Evolutionary conservation across 2,329 filamentous ascomycete species (phyloP).

Genomic region (Tolypocladium album): DNA sequence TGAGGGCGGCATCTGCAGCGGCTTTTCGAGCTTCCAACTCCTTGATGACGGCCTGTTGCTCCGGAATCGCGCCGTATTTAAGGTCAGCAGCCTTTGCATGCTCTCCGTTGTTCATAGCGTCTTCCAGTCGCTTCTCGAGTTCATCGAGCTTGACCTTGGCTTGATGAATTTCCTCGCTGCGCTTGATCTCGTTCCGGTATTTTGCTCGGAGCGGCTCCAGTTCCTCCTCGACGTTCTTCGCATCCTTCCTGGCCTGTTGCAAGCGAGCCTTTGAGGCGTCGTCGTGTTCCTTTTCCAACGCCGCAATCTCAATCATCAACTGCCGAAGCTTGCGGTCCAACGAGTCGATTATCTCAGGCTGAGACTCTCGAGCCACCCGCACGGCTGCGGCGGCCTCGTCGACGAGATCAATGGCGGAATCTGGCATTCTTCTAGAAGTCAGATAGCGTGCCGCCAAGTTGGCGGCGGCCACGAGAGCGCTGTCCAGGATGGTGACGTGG

Average conservation of each 20-base stretch:
- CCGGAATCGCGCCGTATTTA: conserved; percentile 94
- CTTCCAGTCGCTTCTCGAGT: conserved; percentile 83
- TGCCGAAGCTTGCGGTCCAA: conserved; percentile 84
- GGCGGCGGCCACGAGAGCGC: conserved; percentile 83
- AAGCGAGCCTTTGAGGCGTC: conserved; percentile 81
- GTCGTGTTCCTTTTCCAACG: conserved; percentile 86
- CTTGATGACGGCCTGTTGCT: conserved; percentile 73
- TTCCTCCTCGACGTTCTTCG: conserved; percentile 90
- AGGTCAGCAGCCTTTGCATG: conserved; percentile 83
- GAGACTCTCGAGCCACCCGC: conserved; percentile 86
- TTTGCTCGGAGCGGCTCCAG: conserved; percentile 85
- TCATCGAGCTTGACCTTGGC: conserved; percentile 91
- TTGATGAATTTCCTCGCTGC: conserved; percentile 85
- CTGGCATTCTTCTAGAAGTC: conserved; percentile 79
- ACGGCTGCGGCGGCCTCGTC: conserved; percentile 97
- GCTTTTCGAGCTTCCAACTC: conserved; percentile 72
- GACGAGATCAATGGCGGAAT: conserved; percentile 92
- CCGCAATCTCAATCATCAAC: conserved; percentile 94
- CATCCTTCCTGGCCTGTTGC: conserved; percentile 74
- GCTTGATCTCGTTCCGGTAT: conserved; percentile 86
- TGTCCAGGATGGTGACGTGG: conserved; percentile 91
- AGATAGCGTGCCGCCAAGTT: conserved; percentile 88
- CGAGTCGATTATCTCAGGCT: conserved; percentile 91
- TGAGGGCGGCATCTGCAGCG: conserved; percentile 63
- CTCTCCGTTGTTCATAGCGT: conserved; percentile 81